Evolutionary conservation across 768 basidiomycete species (phyloP), one percentile per base, ranked within the genome.

Genomic region (Boletus sp.): DNA sequence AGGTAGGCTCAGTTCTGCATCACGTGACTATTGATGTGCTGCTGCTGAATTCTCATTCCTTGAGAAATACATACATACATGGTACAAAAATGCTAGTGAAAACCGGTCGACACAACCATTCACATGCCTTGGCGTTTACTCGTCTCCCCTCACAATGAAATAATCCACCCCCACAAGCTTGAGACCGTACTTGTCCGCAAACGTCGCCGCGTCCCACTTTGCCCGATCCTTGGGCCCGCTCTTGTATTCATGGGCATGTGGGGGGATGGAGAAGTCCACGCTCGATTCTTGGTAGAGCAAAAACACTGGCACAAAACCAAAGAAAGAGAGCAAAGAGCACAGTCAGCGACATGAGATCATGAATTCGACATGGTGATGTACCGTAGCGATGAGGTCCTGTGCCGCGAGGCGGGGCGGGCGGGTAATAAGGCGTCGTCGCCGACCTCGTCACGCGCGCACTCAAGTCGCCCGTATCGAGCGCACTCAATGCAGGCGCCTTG

Each of bases 141-240:
- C 62, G 9, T 58, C 60, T 2, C 67, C 71, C 7, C 18, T 66
- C 7, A 82, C 78, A 48, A 80, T 56, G 62, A 86, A 80, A 64
- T 79, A 86, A 62, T 81, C 86, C 14, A 77, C 82, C 12, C 82
- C 86, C 18, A 86, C 83, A 6, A 86, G 71, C 67, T 77, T 80
- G 46, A 88, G 69, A 0, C 77, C 77, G 58, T 85, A 72, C 60
- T 68, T 67, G 8, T 80, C 69, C 20, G 78, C 85, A 64, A 88
- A 87, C 3, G 64, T 67, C 10, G 78, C 57, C 5, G 79, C 80
- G n/a, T 82, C 75, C 86, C 86, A 88, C 35, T 70, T 79, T 3
- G 76, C 71, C 12, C 86, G 73, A 39, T 80, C 76, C 50, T 76
- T 76, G 7, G 76, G 59, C n/a, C 72, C 73, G 4, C 68, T 73